These are phyloP conservation scores for Rhododendron molle DNA, from an alignment of 148 eudicot genomes.

Conservation along the genomic window DNA sequence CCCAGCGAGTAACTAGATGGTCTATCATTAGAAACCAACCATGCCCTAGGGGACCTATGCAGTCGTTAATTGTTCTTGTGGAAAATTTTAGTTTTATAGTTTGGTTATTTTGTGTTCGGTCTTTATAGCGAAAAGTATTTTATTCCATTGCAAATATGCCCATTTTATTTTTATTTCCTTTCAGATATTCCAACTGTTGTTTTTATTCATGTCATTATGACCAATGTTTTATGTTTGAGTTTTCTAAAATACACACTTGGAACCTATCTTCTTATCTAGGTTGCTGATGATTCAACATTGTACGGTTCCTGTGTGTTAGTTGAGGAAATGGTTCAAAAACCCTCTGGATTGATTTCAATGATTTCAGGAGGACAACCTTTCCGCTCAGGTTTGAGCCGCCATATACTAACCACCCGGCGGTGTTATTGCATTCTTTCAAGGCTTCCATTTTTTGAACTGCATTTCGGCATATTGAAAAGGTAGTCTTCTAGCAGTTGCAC, in stretches of 20 bases:
- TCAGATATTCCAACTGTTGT: background rate
- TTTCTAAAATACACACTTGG: conserved; percentile 11
- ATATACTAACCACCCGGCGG: conserved; percentile 75
- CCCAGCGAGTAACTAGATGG: background rate
- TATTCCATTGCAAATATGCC: background rate
- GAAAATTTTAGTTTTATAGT: background rate
- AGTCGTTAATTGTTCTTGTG: background rate
- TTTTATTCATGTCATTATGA: background rate
- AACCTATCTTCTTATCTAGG: conserved; percentile 39
- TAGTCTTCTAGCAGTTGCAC: conserved; percentile 7
- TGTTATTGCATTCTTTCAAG: conserved; percentile 95
- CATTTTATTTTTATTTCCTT: background rate
- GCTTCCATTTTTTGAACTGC: conserved; percentile 86
- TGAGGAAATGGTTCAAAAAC: conserved; percentile 79
- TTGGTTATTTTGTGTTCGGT: background rate
- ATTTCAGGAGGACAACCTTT: conserved; percentile 57
- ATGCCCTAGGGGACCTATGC: background rate
- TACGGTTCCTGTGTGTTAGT: conserved; percentile 93
- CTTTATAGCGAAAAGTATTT: background rate
- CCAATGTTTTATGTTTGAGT: background rate
- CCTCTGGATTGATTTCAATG: conserved; percentile 76
- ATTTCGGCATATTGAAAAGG: conserved; percentile 94
- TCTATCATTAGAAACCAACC: background rate
- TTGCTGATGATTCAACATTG: conserved; percentile 79
- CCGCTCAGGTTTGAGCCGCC: conserved; percentile 53